These are phyloP conservation scores for Comarum palustre DNA, from an alignment of 306 rosid genomes.

Conservation along the genomic window DNA sequence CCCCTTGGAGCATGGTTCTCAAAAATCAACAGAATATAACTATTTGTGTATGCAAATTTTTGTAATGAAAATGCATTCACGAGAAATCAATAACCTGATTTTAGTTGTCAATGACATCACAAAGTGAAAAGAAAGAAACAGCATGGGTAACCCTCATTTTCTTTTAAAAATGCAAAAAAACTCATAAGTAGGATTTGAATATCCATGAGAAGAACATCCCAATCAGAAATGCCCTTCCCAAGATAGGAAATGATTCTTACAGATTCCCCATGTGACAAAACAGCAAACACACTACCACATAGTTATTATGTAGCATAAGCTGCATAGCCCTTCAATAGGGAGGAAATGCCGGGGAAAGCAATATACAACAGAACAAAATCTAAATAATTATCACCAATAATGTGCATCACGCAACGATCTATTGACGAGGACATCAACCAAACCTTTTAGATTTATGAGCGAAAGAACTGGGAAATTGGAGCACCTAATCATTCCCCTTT, in stretches of 20 bases:
- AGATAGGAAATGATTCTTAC: background rate
- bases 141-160: background rate
- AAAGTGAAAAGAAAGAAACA: background rate
- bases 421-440: too few species aligned
- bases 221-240: background rate
- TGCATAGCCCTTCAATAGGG: background rate
- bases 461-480: too few species aligned
- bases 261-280: background rate
- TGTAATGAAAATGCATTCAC: background rate
- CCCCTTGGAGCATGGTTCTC: background rate
- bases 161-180: constrained; percentile 1
- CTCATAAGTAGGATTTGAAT: background rate
- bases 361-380: background rate
- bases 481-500: too few species aligned
- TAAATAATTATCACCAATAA: background rate
- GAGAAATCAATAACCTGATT: background rate
- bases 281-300: background rate
- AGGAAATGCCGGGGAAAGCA: background rate
- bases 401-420: background rate
- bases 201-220: background rate
- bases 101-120: background rate
- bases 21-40: background rate
- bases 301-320: background rate
- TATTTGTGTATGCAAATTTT: background rate
- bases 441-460: too few species aligned